Conservation (phyloP, 1,284 basidiomycete species). For the Cryptococcus sp. region DNA sequence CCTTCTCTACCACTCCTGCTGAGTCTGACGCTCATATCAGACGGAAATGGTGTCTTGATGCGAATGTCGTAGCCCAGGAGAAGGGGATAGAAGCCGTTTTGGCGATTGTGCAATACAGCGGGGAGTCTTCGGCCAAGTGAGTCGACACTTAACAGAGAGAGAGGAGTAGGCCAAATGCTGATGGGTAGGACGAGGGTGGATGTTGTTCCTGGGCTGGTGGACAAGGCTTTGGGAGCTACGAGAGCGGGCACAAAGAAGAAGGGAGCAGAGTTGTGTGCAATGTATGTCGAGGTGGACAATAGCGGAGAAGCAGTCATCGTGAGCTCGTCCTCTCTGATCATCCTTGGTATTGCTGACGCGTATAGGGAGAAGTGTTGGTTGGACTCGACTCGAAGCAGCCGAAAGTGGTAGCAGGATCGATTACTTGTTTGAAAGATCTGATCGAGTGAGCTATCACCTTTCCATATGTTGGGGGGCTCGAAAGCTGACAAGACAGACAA, state of each 20-base stretch:
- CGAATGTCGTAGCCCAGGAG: conserved; percentile 97
- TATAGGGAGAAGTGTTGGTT: conserved; percentile 70
- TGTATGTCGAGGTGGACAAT: conserved; percentile 94
- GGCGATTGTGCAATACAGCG: conserved; percentile 82
- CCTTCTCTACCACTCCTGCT: neutral
- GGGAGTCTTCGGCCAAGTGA: conserved; percentile 68
- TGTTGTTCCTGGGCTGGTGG: conserved; percentile 83
- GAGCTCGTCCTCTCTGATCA: conserved; percentile 47
- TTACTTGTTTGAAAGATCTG: conserved; percentile 75
- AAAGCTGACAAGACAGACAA: conserved; percentile 50
- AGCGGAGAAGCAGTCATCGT: conserved; percentile 80
- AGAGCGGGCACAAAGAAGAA: conserved; percentile 88
- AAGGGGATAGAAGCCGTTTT: conserved; percentile 86
- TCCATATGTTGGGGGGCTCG: neutral
- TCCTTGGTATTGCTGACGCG: conserved; percentile 1
- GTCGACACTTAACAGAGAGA: conserved; percentile 5
- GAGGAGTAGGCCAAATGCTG: neutral
- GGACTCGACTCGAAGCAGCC: conserved; percentile 91
- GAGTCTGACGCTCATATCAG: conserved; percentile 43
- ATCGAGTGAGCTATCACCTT: conserved; percentile 50
- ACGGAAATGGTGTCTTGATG: conserved; percentile 81
- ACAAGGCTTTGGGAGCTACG: conserved; percentile 90
- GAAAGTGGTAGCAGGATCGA: conserved; percentile 79
- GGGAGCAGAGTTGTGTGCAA: conserved; percentile 75
- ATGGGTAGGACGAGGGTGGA: conserved; percentile 60